Evolutionary conservation across 345 rosid species (phyloP).

Genomic region (Reutealis trisperma): DNA sequence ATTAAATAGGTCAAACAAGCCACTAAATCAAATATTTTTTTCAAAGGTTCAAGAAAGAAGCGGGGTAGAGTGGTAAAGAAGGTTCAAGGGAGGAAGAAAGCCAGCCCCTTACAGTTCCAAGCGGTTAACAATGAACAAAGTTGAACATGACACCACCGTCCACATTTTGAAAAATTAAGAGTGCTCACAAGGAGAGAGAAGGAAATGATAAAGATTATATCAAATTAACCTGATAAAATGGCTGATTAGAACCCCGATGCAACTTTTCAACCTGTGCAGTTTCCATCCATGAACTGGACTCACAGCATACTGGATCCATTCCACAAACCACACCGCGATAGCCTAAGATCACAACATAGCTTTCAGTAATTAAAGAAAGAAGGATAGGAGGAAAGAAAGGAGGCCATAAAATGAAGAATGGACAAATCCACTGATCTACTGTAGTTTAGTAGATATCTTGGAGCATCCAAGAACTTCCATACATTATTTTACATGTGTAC

Average conservation of each 20-base stretch:
- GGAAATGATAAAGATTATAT: slow-evolving; percentile 1
- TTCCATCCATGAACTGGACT: slow-evolving; percentile 89
- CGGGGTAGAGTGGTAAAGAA: not conserved
- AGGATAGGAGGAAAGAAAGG: not conserved
- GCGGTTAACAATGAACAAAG: not conserved
- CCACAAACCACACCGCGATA: slow-evolving; percentile 89
- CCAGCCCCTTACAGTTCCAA: not conserved
- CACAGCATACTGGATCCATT: slow-evolving; percentile 94
- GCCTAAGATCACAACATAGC: slow-evolving; percentile 41
- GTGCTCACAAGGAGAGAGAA: not conserved
- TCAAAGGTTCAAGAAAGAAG: not conserved
- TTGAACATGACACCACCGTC: not conserved
- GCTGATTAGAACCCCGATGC: slow-evolving; percentile 71
- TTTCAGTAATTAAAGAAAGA: slow-evolving; percentile 7
- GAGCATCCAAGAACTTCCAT: not conserved
- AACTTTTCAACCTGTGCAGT: slow-evolving; percentile 74
- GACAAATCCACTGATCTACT: not conserved
- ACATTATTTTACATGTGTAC: not conserved
- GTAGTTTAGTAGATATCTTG: not conserved
- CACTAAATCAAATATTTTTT: not conserved
- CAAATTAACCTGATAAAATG: slow-evolving; percentile 85
- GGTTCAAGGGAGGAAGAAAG: not conserved
- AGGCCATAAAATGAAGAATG: too few species aligned
- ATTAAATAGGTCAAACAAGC: not conserved
- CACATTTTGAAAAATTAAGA: not conserved